Base-by-base conservation (phyloP, 371 early-diverging fungal genomes). In the Mortierella sp. region DNA sequence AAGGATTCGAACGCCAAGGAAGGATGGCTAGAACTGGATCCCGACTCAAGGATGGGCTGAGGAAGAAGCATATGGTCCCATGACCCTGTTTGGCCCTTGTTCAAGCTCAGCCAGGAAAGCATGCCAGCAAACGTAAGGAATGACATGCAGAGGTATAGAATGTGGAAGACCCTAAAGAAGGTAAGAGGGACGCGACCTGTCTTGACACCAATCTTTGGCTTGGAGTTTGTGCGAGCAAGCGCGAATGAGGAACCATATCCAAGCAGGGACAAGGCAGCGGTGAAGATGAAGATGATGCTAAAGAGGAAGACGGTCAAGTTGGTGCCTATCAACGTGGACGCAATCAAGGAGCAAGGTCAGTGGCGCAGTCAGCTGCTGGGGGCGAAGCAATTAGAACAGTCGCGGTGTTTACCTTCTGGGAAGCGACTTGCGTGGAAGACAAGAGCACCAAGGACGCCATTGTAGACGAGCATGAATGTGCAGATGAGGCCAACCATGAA, bases 361-460 rank as follows among this genome's bases (percentile, higher is more conserved):
- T n/a, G n/a, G n/a, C n/a, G n/a, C n/a, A n/a, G n/a, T n/a, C n/a
- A n/a, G n/a, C n/a, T n/a, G n/a, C n/a, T n/a, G n/a, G n/a, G n/a
- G n/a, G n/a, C n/a, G n/a, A n/a, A n/a, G n/a, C n/a, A n/a, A n/a
- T n/a, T n/a, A n/a, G n/a, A n/a, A n/a, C n/a, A n/a, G n/a, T n/a
- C n/a, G n/a, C n/a, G 28, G 17, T 2, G 3, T 31, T 69, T 69
- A 62, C 69, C 58, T 17, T 13, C 29, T 5, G 63, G 54, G 59
- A 54, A 70, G 3, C 59, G 63, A 17, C 70, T 70, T 0, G 70
- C 70, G 49, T 70, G 63, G 37, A 54, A 63, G 44, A 63, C 55
- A 47, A 70, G 27, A 25, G 46, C 54, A 24, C 63, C 27, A 17
- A 70, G 63, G 25, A 45, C 40, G 25, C 58, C 58, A 37, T 63